These are phyloP conservation scores for Phialophora macrospora DNA, from an alignment of 2,329 filamentous ascomycete genomes.

Conservation along the genomic window DNA sequence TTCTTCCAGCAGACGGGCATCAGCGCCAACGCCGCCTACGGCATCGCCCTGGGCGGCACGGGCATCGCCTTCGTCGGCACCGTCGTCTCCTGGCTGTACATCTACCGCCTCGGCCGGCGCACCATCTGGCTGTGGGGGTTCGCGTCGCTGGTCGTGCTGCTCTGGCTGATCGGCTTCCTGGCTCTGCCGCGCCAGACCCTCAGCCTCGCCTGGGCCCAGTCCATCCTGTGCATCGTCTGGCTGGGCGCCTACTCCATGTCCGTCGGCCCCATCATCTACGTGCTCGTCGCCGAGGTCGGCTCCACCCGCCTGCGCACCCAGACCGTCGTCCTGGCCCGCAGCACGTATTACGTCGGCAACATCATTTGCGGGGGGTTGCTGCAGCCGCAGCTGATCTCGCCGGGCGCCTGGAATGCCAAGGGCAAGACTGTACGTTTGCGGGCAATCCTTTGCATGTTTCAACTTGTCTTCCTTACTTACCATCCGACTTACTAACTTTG, in stretches of 20 bases:
- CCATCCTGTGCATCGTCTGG: constrained; percentile 40
- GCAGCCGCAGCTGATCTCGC: constrained; percentile 44
- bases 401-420: constrained; percentile 45
- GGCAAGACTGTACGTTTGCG: constrained; percentile 33
- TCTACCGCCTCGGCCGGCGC: constrained; percentile 43
- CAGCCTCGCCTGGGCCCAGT: constrained; percentile 43
- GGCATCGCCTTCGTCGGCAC: constrained; percentile 66
- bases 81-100: constrained; percentile 44
- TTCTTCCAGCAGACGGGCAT: constrained; percentile 60
- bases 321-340: constrained; percentile 59
- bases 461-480: no score
- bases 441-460: no score
- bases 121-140: constrained; percentile 46
- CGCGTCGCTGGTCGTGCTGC: constrained; percentile 40
- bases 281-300: constrained; percentile 59
- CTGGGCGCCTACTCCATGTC: constrained; percentile 58
- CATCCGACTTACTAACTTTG: background rate
- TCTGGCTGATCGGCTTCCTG: constrained; percentile 43
- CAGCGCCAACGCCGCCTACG: constrained; percentile 55
- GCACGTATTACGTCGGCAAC: constrained; percentile 54
- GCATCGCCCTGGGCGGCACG: constrained; percentile 64
- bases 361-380: constrained; percentile 43
- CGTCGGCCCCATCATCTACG: constrained; percentile 61
- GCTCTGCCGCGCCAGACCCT: constrained; percentile 41
- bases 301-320: constrained; percentile 60